Base-by-base conservation (phyloP, 192 early-diverging fungal species). In the Chytriomyces hyalinus region DNA sequence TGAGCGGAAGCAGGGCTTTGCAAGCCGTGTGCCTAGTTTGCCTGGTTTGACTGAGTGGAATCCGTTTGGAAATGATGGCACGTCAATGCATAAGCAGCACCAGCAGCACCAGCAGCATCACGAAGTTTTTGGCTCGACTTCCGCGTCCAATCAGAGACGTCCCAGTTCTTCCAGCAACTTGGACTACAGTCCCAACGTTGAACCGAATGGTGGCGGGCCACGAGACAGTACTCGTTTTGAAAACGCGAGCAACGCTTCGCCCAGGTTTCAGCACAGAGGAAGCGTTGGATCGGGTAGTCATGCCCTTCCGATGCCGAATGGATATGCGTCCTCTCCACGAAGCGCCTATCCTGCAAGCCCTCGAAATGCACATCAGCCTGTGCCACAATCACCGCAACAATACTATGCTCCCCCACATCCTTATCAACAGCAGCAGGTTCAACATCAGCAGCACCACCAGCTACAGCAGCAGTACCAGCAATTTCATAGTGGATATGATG, bases 31-130 rank as follows among this genome's bases (percentile, higher is more conserved):
- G 15, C 80, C 84, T 2, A 80, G 77, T 22, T 26, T 81, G 45
- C 73, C 72, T 15, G 61, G 71, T 36, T 77, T 79, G n/a, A 36
- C 67, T 6, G 81, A 82, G 51, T 84, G 75, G 80, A 76, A 82
- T 59, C 79, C 67, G 11, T 82, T 80, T 76, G 82, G 71, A 4
- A 74, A 80, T 73, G 15, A 57, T 57, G 13, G 13, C 1, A n/a
- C 53, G 53, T n/a, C 53, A 0, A 36, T 57, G 53, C 53, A 57
- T n/a, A n/a, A n/a, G 15, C 53, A 57, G 20, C 15, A 57, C 20
- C 53, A 13, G 53, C 13, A n/a, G 53, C 53, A 20, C 3, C 53
- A n/a, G 15, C 53, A 57, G 3, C 53, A 36, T 36, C 36, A 36
- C 36, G 36, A 36, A 2, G 36, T 36, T 36, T 36, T 36, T 36